Conservation (phyloP, 495 filamentous ascomycete species). For the Immersiella caudata region DNA sequence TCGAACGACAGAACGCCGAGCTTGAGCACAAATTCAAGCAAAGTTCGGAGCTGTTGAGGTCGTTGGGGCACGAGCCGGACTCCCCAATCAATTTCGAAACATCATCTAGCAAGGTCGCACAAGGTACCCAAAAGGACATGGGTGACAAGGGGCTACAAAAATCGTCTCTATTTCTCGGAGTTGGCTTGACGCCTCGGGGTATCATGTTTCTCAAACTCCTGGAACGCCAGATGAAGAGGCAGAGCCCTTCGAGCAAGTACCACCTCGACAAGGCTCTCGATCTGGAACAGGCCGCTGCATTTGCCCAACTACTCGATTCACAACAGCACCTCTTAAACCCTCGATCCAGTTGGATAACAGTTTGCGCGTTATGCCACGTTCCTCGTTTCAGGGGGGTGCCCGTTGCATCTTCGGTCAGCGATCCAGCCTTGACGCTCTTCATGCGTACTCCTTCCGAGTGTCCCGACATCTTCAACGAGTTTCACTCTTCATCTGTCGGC, state of each 20-base stretch:
- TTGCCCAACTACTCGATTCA: neutral
- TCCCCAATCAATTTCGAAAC: neutral
- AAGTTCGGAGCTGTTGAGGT: neutral
- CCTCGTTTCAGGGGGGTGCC: neutral
- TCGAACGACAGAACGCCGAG: neutral
- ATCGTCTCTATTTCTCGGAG: neutral
- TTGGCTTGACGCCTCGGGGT: neutral
- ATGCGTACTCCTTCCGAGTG: neutral
- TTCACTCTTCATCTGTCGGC: neutral
- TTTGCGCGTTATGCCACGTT: slow-evolving; percentile 15
- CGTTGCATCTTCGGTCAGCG: neutral
- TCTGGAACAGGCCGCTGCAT: neutral
- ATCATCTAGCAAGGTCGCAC: neutral
- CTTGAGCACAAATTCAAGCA: neutral
- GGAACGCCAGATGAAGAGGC: neutral
- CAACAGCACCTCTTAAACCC: neutral
- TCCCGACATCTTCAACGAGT: neutral
- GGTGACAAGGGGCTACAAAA: neutral
- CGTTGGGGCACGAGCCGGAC: neutral
- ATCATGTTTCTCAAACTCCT: slow-evolving; percentile 5
- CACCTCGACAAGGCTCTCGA: slow-evolving; percentile 6
- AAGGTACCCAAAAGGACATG: neutral
- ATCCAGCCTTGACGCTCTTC: neutral
- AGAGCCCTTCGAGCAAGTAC: neutral
- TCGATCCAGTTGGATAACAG: neutral